Evolutionary conservation across 768 basidiomycete species (phyloP).

Genomic region (Lentinula detonsa): DNA sequence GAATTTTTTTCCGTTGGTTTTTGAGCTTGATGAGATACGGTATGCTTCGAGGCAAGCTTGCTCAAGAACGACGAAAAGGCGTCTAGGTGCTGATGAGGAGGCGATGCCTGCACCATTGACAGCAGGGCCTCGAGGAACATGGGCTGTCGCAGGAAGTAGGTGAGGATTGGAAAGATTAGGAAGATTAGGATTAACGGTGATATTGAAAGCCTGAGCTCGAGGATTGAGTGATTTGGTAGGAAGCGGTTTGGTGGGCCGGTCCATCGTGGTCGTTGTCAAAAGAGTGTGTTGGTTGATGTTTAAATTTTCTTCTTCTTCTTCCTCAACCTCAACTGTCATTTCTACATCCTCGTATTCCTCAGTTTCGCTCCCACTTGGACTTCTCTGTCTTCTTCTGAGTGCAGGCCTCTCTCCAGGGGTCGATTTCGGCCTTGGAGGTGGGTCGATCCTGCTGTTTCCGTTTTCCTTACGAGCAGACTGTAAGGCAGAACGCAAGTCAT

Average conservation of each 20-base stretch:
- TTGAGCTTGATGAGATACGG: conserved; percentile 58
- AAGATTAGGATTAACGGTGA: conserved; percentile 36
- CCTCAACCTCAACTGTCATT: conserved; percentile 19
- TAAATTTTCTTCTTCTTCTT: conserved; percentile 2
- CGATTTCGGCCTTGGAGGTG: conserved; percentile 69
- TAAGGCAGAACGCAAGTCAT: conserved; percentile 1
- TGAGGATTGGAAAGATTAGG: conserved; percentile 59
- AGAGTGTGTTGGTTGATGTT: conserved; percentile 10
- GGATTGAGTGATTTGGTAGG: conserved; percentile 26
- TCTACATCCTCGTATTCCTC: conserved; percentile 24
- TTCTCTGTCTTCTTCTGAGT: conserved; percentile 39
- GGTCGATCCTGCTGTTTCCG: conserved; percentile 24
- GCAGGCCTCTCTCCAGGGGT: conserved; percentile 60
- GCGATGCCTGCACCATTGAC: conserved; percentile 6
- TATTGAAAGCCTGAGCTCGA: conserved; percentile 5
- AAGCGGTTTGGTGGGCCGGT: conserved; percentile 59
- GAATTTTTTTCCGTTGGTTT: conserved; percentile 48
- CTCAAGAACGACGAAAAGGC: conserved; percentile 87
- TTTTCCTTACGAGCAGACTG: background rate
- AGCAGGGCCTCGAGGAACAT: conserved; percentile 46
- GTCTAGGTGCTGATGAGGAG: conserved; percentile 23
- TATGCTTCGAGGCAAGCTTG: conserved; percentile 97
- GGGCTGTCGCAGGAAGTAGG: conserved; percentile 80
- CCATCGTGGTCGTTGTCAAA: conserved; percentile 15
- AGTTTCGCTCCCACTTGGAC: conserved; percentile 30